Conservation (phyloP, 2,329 filamentous ascomycete genomes). For the Penicillium verrucosum region DNA sequence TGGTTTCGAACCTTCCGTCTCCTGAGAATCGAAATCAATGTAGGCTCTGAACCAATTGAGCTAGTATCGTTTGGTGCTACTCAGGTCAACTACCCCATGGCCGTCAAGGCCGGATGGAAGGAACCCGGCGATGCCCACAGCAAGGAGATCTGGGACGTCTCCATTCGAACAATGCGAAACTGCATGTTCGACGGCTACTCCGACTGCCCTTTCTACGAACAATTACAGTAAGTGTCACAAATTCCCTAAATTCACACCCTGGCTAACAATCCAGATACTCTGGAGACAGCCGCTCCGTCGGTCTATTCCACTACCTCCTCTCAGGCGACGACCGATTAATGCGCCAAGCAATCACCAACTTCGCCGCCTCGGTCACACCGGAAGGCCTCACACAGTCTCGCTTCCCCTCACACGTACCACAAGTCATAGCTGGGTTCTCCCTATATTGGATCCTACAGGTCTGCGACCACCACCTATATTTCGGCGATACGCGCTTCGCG, state of each 20-base stretch:
- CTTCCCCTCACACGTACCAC: constrained; percentile 32
- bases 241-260: neutral
- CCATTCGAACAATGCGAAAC: constrained; percentile 33
- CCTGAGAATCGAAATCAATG: constrained; percentile 30
- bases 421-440: constrained; percentile 30
- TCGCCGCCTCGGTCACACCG: constrained; percentile 26
- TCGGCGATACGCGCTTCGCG: constrained; percentile 27
- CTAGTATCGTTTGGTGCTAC: constrained; percentile 27
- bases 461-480: constrained; percentile 31
- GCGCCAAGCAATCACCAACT: constrained; percentile 34
- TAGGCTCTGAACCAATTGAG: constrained; percentile 23
- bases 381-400: constrained; percentile 32
- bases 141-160: constrained; percentile 31
- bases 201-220: constrained; percentile 39
- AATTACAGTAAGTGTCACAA: constrained; percentile 28
- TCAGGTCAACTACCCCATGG: constrained; percentile 40
- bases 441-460: constrained; percentile 35
- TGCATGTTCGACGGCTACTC: constrained; percentile 39
- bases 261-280: constrained; percentile 19
- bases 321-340: constrained; percentile 34
- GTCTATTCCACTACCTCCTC: constrained; percentile 33
- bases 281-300: constrained; percentile 25
- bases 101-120: constrained; percentile 28
- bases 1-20: constrained; percentile 44
- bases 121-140: constrained; percentile 13